A percentile compares a stretch with the other conserved stretches of the same genome.
phyloP scores from a whole-genome alignment of 805 yeast species.

The Starmerella bombi region DNA sequence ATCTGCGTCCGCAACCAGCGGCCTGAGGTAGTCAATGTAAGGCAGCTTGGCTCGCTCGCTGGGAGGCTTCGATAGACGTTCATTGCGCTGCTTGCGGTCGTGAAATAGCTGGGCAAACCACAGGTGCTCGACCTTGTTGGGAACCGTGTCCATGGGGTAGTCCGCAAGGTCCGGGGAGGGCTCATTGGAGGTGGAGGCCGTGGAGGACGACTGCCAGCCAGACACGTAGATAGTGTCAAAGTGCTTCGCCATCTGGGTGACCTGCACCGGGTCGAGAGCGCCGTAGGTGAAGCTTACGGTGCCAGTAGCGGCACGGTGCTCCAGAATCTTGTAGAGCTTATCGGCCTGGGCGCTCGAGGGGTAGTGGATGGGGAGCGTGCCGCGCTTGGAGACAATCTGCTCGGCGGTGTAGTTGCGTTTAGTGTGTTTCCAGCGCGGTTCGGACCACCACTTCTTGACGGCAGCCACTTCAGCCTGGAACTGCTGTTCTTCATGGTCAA shows the following conservation, averaged over 20 bases:
- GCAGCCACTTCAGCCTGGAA: slow-evolving; percentile 59
- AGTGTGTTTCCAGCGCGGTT: slow-evolving; percentile 82
- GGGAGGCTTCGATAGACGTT: slow-evolving; percentile 45
- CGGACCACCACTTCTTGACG: slow-evolving; percentile 80
- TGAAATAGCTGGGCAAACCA: slow-evolving; percentile 96
- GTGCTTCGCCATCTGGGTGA: slow-evolving; percentile 92
- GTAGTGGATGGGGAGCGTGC: slow-evolving; percentile 57
- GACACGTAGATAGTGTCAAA: slow-evolving; percentile 85
- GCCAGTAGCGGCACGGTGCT: slow-evolving; percentile 56
- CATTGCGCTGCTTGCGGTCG: slow-evolving; percentile 91
- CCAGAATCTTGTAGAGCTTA: slow-evolving; percentile 58
- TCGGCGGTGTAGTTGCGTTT: slow-evolving; percentile 79
- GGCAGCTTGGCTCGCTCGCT: slow-evolving; percentile 57
- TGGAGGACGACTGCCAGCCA: slow-evolving; percentile 98
- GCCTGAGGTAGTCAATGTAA: slow-evolving; percentile 78
- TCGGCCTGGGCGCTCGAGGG: slow-evolving; percentile 72
- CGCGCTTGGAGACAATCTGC: slow-evolving; percentile 82
- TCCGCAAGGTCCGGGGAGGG: slow-evolving; percentile 98
- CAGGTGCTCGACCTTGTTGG: slow-evolving; percentile 93
- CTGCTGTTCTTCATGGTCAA: slow-evolving; percentile 39
- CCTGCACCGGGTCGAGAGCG: slow-evolving; percentile 91
- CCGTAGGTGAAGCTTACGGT: slow-evolving; percentile 85
- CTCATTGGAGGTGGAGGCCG: slow-evolving; percentile 94
- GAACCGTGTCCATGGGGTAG: slow-evolving; percentile 97
- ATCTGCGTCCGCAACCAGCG: slow-evolving; percentile 94